Evolutionary conservation across 2,329 filamentous ascomycete species (phyloP).

Genomic region (Epichloe brachyelytri): DNA sequence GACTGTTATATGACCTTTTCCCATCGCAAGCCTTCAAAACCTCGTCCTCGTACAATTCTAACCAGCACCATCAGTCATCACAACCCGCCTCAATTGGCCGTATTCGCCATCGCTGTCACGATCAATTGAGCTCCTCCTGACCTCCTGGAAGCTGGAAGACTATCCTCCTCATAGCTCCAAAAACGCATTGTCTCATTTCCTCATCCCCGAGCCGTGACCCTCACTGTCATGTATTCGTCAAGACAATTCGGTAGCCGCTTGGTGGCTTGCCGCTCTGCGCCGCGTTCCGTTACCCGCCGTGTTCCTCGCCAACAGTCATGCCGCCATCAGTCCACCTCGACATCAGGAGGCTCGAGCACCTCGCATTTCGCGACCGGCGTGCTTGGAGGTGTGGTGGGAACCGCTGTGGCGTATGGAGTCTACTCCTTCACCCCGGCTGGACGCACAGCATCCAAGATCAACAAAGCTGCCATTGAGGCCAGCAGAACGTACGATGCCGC

Average conservation of each 20-base stretch:
- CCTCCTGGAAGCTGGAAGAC: too few species aligned
- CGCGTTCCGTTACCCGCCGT: constrained; percentile 13
- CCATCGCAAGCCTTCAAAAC: too few species aligned
- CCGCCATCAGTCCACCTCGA: constrained; percentile 30
- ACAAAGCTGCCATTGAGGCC: constrained; percentile 38
- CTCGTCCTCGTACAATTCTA: too few species aligned
- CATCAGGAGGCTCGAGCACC: constrained; percentile 13
- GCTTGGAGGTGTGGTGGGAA: constrained; percentile 31
- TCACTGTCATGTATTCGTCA: constrained; percentile 16
- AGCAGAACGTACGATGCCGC: constrained; percentile 48
- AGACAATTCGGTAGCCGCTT: constrained; percentile 16
- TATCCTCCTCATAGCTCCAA: too few species aligned
- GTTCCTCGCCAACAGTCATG: constrained; percentile 11
- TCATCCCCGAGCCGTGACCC: neutral
- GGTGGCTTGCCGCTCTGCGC: constrained; percentile 13
- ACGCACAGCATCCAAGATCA: constrained; percentile 27
- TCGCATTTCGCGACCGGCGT: constrained; percentile 28
- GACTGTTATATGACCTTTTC: too few species aligned
- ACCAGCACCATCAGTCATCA: neutral
- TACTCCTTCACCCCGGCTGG: constrained; percentile 33
- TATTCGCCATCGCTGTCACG: neutral
- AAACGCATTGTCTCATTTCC: neutral
- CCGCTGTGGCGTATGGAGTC: constrained; percentile 27
- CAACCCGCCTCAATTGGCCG: neutral
- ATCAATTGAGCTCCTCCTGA: neutral